Evolutionary conservation across 177 flowering plant genomes (phyloP).

Genomic region (Vitis hybrid): DNA sequence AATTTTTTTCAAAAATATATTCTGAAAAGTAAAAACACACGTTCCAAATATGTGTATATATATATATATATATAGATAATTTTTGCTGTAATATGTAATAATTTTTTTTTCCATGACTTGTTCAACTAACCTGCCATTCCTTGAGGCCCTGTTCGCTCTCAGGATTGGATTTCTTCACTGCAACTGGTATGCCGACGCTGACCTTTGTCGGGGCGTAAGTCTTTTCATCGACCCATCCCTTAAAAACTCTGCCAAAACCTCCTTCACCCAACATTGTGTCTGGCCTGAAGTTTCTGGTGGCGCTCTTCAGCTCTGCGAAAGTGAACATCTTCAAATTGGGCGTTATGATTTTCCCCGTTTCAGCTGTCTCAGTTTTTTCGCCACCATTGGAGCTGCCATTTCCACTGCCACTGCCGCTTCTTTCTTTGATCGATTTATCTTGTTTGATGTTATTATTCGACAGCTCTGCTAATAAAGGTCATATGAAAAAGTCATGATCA

Average conservation of each 20-base stretch:
- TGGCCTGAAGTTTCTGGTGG: conserved; percentile 45
- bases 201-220: conserved; percentile 34
- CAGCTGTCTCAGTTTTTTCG: neutral
- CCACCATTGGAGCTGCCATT: neutral
- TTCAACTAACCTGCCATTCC: conserved; percentile 38
- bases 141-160: conserved; percentile 36
- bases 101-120: no score
- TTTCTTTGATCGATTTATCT: neutral
- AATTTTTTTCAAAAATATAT: no score
- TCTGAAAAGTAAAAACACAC: no score
- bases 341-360: conserved; percentile 5
- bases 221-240: conserved; percentile 43
- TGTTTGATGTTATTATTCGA: neutral
- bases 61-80: no score
- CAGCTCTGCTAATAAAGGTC: neutral
- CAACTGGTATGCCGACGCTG: conserved; percentile 41
- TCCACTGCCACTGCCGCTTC: neutral
- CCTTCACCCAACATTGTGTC: conserved; percentile 46
- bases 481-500: no score
- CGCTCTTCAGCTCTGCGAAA: conserved; percentile 33
- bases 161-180: conserved; percentile 41
- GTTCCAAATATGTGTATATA: no score
- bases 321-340: conserved; percentile 31
- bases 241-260: conserved; percentile 49
- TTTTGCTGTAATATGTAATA: no score